Evolutionary conservation across 2,329 filamentous ascomycete species (phyloP).

Genomic region (Colletotrichum cordylinicola): DNA sequence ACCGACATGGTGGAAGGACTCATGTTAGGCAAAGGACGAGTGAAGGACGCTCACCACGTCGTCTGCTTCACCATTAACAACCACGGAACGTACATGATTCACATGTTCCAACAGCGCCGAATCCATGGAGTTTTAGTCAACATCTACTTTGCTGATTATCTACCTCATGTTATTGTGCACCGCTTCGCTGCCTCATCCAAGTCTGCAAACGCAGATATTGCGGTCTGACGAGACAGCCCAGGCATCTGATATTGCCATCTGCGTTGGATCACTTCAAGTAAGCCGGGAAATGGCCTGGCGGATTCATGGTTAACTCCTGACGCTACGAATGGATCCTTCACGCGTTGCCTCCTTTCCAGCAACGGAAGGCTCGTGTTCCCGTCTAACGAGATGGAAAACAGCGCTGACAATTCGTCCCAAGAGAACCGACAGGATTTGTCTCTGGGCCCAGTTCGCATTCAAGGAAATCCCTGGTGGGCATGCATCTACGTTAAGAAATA

Average conservation of each 20-base stretch:
- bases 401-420: neutral
- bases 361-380: neutral
- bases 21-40: neutral
- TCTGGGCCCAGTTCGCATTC: neutral
- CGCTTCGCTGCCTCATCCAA: neutral
- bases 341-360: neutral
- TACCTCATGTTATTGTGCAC: neutral
- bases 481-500: neutral
- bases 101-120: neutral
- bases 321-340: neutral
- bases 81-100: rapidly evolving
- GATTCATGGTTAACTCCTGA: neutral
- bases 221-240: neutral
- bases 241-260: neutral
- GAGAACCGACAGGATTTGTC: neutral
- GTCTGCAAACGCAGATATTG: neutral
- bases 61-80: neutral
- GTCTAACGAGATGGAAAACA: neutral
- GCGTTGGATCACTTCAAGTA: neutral
- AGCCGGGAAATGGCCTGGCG: neutral
- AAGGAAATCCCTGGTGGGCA: neutral
- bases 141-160: neutral
- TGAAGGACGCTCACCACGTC: neutral
- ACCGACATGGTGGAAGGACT: neutral
- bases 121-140: neutral